These are phyloP conservation scores for Citrus inodora DNA, from an alignment of 345 rosid species.

Conservation along the genomic window DNA sequence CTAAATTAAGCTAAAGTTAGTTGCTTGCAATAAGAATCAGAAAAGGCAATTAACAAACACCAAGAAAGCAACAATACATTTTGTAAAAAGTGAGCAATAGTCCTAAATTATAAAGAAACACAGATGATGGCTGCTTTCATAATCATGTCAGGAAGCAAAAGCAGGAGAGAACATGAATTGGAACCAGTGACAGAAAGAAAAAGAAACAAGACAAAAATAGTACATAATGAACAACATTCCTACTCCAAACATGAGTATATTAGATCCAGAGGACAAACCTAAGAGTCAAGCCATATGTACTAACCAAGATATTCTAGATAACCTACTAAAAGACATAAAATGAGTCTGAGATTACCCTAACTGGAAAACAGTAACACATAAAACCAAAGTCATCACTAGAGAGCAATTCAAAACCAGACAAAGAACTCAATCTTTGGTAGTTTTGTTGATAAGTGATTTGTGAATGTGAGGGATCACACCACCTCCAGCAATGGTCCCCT, in stretches of 20 bases:
- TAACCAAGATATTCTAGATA: constrained; percentile 8
- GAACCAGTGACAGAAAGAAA: not conserved
- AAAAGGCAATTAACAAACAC: not conserved
- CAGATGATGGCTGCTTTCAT: not conserved
- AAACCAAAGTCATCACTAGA: not conserved
- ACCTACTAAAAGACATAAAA: not conserved
- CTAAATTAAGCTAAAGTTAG: too few species aligned
- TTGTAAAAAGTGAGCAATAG: not conserved
- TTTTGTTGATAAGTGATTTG: constrained; percentile 85
- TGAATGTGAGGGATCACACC: constrained; percentile 95
- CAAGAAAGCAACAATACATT: not conserved
- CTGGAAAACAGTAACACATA: constrained; percentile 10
- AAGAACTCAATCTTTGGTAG: constrained; percentile 52
- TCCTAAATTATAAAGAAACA: not conserved
- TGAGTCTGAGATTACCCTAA: constrained; percentile 8
- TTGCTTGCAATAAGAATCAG: not conserved
- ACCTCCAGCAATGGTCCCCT: constrained; percentile 66
- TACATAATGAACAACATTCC: not conserved
- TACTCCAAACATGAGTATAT: constrained; percentile 4
- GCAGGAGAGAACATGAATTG: not conserved
- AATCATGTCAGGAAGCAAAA: not conserved
- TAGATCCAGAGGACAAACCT: constrained; percentile 14
- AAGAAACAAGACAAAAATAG: not conserved
- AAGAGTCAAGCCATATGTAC: constrained; percentile 25
- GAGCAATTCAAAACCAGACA: not conserved